phyloP scores from a whole-genome alignment of 495 filamentous ascomycete species.

The Lepidopterella palustris region DNA sequence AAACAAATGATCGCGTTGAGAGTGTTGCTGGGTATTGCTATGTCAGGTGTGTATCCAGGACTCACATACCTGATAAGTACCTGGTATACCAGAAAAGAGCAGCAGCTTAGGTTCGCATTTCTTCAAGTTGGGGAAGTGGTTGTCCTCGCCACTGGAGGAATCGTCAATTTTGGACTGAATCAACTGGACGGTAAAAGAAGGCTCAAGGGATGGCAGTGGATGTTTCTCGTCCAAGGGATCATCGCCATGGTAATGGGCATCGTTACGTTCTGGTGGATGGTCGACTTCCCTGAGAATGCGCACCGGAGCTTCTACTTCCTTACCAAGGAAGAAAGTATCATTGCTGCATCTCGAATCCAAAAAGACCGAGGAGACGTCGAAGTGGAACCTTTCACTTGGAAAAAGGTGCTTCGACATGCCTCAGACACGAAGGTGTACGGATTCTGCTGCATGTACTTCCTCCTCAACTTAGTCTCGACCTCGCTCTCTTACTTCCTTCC shows the following conservation, averaged over 20 bases:
- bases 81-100: conserved; percentile 66
- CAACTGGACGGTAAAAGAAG: conserved; percentile 53
- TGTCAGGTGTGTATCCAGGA: conserved; percentile 66
- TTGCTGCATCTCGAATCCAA: conserved; percentile 34
- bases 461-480: conserved; percentile 65
- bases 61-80: conserved; percentile 63
- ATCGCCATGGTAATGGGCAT: conserved; percentile 61
- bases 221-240: conserved; percentile 64
- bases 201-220: conserved; percentile 69
- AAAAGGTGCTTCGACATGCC: conserved; percentile 53
- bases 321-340: conserved; percentile 41
- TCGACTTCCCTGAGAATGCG: conserved; percentile 70
- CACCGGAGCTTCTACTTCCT: conserved; percentile 58
- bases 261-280: conserved; percentile 70
- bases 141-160: conserved; percentile 61
- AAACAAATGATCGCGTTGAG: conserved; percentile 66
- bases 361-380: conserved; percentile 54
- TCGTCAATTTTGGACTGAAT: conserved; percentile 68
- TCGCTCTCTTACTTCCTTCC: conserved; percentile 60
- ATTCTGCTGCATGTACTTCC: conserved; percentile 66
- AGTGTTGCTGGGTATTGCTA: conserved; percentile 62
- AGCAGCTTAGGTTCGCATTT: conserved; percentile 70
- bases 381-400: conserved; percentile 54
- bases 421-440: conserved; percentile 66
- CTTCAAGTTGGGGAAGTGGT: conserved; percentile 64